Evolutionary conservation across 305 asterid genomes (phyloP), one percentile per base, ranked within the genome.

Genomic region (Ruellia speciosa): DNA sequence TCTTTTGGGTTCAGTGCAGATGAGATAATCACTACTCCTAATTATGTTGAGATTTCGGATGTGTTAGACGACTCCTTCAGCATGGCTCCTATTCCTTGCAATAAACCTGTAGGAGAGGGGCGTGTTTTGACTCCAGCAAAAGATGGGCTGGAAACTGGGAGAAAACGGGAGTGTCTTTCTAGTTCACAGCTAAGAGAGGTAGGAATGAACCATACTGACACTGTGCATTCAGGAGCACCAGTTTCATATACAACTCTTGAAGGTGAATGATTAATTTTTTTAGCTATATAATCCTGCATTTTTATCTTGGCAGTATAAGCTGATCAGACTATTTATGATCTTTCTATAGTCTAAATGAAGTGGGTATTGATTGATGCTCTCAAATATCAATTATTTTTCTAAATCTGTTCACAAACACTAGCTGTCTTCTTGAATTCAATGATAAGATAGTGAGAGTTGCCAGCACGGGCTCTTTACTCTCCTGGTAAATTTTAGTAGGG

Each of bases 1-100:
- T 93, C 99, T 12, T 93, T 93, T 40, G 99, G 97, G 69, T 93
- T 93, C 79, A 93, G 99, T 69, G 99, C 99, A 13, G 99, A 93
- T 78, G 99, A 93, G 59, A 81, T 93, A 59, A 81, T 89, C 59
- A 89, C 83, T 4, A 89, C 97, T 34, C 49, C 88, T 40, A 84
- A 84, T 61, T 93, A 93, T 72, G 97, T 93, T 41, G 97, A 89
- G 81, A 89, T 93, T 59, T 74, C 96, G 18, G 90, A 93, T 59
- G 94, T 80, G 59, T 51, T 76, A 58, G 96, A 88, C 31, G 99
- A 84, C 48, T 66, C 89, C 3, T 88, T 84, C 62, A 78, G 82
- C 76, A 87, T 85, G 81, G 67, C 75, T 7, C 83, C 93, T 35
- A 70, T 70, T 71, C 63, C 70, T 33, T 60, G 85, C 2, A 59